These are phyloP conservation scores for Monosporascus cannonballus DNA, from an alignment of 2,329 filamentous ascomycete genomes.

Conservation along the genomic window DNA sequence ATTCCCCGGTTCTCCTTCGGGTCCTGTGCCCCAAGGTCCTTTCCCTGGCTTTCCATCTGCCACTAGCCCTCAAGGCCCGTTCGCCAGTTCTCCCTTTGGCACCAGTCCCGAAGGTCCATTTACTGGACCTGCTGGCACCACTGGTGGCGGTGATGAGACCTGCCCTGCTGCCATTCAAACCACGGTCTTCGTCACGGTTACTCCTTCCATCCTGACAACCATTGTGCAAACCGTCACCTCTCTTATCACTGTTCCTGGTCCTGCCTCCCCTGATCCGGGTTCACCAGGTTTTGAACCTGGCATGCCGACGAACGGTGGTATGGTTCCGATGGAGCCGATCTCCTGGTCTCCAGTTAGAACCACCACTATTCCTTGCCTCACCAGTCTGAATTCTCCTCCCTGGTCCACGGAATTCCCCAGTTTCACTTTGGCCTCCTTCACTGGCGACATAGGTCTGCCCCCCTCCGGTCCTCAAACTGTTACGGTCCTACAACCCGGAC, in stretches of 20 bases:
- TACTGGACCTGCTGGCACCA: conserved; percentile 3
- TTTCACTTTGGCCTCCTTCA: conserved; percentile 15
- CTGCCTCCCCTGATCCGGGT: conserved; percentile 12
- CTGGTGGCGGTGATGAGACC: conserved; percentile 20
- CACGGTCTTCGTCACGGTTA: conserved; percentile 44
- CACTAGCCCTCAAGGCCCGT: not conserved
- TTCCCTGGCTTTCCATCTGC: not conserved
- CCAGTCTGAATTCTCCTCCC: conserved; percentile 9
- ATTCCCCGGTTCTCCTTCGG: not conserved
- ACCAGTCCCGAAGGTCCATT: not conserved
- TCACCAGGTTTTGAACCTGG: conserved; percentile 9
- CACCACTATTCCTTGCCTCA: conserved; percentile 11
- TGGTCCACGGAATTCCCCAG: conserved; percentile 24
- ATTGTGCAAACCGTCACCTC: conserved; percentile 25
- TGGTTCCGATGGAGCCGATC: conserved; percentile 12
- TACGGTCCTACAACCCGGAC: not conserved
- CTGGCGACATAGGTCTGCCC: too few relatives aligned
- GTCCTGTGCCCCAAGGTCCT: not conserved
- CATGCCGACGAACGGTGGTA: conserved; percentile 3
- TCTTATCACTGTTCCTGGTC: conserved; percentile 21
- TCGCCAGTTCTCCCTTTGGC: not conserved
- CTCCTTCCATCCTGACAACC: conserved; percentile 25
- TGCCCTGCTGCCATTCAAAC: conserved; percentile 34
- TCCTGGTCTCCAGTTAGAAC: conserved; percentile 16
- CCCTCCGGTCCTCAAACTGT: not conserved